A percentile compares a stretch with the other conserved stretches of the same genome.
phyloP scores from a whole-genome alignment of 2,329 filamentous ascomycete genomes.

The Delphinella strobiligena region DNA sequence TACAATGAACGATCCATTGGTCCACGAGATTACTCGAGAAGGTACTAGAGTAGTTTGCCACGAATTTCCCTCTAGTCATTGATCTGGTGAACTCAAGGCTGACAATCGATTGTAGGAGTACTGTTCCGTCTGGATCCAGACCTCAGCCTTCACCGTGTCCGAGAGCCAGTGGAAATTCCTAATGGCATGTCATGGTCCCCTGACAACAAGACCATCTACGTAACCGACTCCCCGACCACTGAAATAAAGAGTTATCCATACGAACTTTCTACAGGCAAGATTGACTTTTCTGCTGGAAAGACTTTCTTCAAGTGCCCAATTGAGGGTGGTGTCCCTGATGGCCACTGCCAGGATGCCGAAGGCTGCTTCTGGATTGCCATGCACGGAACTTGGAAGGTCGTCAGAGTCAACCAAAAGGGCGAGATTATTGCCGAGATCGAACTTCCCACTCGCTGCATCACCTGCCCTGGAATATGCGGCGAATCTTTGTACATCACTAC shows the following conservation, averaged over 20 bases:
- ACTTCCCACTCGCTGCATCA: conserved; percentile 67
- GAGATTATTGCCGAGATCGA: conserved; percentile 61
- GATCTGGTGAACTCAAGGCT: background rate
- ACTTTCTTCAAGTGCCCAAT: conserved; percentile 59
- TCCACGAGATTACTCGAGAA: conserved; percentile 11
- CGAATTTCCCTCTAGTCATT: background rate
- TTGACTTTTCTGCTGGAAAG: conserved; percentile 54
- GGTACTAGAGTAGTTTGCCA: too few relatives aligned
- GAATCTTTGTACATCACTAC: conserved; percentile 67
- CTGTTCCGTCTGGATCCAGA: conserved; percentile 60
- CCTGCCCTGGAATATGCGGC: conserved; percentile 70
- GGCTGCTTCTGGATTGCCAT: conserved; percentile 83
- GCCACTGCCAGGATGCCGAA: conserved; percentile 70
- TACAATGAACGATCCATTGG: conserved; percentile 68
- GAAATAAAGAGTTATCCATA: conserved; percentile 69
- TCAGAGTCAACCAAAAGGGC: conserved; percentile 60
- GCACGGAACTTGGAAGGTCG: conserved; percentile 65
- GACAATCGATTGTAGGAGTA: conserved; percentile 42
- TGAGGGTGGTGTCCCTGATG: conserved; percentile 60
- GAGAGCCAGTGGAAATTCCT: conserved; percentile 55
- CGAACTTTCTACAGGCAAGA: conserved; percentile 47
- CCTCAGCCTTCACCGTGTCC: conserved; percentile 46
- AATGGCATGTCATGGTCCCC: conserved; percentile 76
- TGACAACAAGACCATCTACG: conserved; percentile 63
- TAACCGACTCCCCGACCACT: conserved; percentile 63